Percentiles rank a stretch among this genome's conserved stretches.
These are phyloP conservation scores for Wickerhamomyces chaumierensis DNA, from an alignment of 805 yeast genomes.

Conservation along the genomic window DNA sequence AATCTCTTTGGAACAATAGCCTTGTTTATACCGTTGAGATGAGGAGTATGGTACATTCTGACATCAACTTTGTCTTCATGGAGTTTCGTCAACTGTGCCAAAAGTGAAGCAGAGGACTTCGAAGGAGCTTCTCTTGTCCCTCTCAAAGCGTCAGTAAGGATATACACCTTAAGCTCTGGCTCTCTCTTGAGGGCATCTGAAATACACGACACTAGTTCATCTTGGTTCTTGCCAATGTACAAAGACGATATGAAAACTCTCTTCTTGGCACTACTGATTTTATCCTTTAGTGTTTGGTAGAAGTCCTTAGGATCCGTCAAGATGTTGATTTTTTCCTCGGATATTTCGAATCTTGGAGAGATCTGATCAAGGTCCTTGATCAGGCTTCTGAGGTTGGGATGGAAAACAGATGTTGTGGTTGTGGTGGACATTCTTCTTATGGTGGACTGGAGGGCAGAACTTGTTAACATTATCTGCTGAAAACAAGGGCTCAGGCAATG, in stretches of 20 bases:
- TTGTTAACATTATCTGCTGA: background rate
- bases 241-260: slow-evolving; percentile 76
- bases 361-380: slow-evolving; percentile 46
- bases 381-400: slow-evolving; percentile 32
- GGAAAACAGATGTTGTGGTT: slow-evolving; percentile 17
- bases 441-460: background rate
- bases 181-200: slow-evolving; percentile 48
- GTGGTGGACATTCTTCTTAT: background rate
- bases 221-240: slow-evolving; percentile 75
- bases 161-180: slow-evolving; percentile 52
- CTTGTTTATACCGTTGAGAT: slow-evolving; percentile 56
- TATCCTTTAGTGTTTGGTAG: slow-evolving; percentile 49
- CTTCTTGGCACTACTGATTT: slow-evolving; percentile 48
- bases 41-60: slow-evolving; percentile 85
- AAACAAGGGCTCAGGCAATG: too few relatives aligned
- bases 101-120: slow-evolving; percentile 62
- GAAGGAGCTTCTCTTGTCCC: slow-evolving; percentile 90
- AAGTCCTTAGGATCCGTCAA: slow-evolving; percentile 61
- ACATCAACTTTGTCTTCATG: slow-evolving; percentile 66
- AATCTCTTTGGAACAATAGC: slow-evolving; percentile 65
- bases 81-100: slow-evolving; percentile 53
- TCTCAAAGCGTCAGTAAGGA: slow-evolving; percentile 77
- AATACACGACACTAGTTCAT: slow-evolving; percentile 59
- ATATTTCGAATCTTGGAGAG: slow-evolving; percentile 58
- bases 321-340: slow-evolving; percentile 46